A percentile compares a stretch with the other conserved stretches of the same genome.
Conservation (phyloP, 75 land plant species). For the Pinus taeda region DNA sequence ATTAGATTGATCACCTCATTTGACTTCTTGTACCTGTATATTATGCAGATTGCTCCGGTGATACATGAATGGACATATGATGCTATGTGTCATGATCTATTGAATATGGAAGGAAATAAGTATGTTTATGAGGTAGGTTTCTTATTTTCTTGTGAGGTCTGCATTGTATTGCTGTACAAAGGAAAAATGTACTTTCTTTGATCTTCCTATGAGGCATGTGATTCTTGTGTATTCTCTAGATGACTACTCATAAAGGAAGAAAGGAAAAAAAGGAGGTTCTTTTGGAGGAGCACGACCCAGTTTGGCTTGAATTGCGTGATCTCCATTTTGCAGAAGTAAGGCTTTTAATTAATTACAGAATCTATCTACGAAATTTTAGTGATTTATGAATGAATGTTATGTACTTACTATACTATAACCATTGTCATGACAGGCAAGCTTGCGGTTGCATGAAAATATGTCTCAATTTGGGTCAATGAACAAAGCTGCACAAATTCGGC, state of each 20-base stretch:
- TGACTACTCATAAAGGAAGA: slow-evolving; percentile 55
- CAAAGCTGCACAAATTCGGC: slow-evolving; percentile 96
- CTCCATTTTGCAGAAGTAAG: slow-evolving; percentile 95
- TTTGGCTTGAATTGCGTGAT: slow-evolving; percentile 97
- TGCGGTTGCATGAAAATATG: slow-evolving; percentile 85
- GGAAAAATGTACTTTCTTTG: too few species aligned
- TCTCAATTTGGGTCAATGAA: slow-evolving; percentile 79
- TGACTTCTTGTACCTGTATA: neutral
- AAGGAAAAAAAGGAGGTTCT: slow-evolving; percentile 93
- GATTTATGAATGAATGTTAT: slow-evolving; percentile 1
- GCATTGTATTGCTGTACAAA: too few species aligned
- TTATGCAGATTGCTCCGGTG: slow-evolving; percentile 80
- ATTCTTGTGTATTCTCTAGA: slow-evolving; percentile 20
- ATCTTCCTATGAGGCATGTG: too few species aligned
- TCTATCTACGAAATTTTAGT: neutral
- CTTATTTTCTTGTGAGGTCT: too few species aligned
- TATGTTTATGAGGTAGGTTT: slow-evolving; percentile 77
- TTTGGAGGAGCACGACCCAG: slow-evolving; percentile 98
- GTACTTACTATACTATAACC: slow-evolving; percentile 9
- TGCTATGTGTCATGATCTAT: slow-evolving; percentile 99
- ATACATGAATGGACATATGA: slow-evolving; percentile 99
- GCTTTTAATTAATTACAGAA: neutral
- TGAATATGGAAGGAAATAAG: slow-evolving; percentile 92
- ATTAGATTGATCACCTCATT: too few species aligned
- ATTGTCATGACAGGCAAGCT: slow-evolving; percentile 67